Evolutionary conservation across 2,329 filamentous ascomycete genomes (phyloP).

Genomic region (Plectosphaerella cucumerina): DNA sequence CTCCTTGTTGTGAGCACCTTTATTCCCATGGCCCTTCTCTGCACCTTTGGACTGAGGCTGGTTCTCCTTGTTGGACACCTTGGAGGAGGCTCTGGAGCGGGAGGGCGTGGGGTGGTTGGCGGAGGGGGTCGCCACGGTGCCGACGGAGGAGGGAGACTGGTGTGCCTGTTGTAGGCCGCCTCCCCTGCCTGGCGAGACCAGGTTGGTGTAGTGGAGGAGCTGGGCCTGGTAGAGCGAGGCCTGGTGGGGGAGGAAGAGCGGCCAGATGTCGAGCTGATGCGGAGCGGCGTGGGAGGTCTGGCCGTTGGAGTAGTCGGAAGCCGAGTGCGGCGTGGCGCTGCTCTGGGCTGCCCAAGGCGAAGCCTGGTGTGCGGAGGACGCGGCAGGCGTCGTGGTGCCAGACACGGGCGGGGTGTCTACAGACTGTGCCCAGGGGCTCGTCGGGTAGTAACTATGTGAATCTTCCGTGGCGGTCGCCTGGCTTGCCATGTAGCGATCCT

Average conservation of each 20-base stretch:
- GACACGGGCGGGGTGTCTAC: not conserved
- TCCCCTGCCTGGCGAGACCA: constrained; percentile 54
- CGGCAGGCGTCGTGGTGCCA: constrained; percentile 8
- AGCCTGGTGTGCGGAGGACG: constrained; percentile 20
- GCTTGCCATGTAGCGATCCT: constrained; percentile 45
- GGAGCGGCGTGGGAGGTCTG: constrained; percentile 26
- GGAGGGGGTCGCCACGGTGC: constrained; percentile 49
- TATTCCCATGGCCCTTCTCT: constrained; percentile 62
- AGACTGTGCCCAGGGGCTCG: constrained; percentile 33
- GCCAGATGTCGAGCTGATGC: constrained; percentile 47
- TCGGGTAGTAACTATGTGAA: constrained; percentile 40
- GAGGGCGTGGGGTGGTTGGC: constrained; percentile 49
- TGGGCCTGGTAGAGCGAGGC: constrained; percentile 57
- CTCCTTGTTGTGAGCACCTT: constrained; percentile 48
- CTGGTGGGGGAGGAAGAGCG: constrained; percentile 56
- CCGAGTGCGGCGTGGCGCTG: not conserved
- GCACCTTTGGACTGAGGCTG: constrained; percentile 36
- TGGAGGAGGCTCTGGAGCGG: constrained; percentile 56
- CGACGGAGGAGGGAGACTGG: constrained; percentile 36
- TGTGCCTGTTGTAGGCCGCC: constrained; percentile 50
- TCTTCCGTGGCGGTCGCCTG: constrained; percentile 44
- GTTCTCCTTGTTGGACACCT: constrained; percentile 52
- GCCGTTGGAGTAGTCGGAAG: constrained; percentile 5
- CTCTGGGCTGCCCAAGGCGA: not conserved
- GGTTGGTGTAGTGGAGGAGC: constrained; percentile 62